Percentiles rank a stretch among this genome's conserved stretches.
phyloP scores from a whole-genome alignment of 176 grass and related monocot species.

The Oryza meyeriana region DNA sequence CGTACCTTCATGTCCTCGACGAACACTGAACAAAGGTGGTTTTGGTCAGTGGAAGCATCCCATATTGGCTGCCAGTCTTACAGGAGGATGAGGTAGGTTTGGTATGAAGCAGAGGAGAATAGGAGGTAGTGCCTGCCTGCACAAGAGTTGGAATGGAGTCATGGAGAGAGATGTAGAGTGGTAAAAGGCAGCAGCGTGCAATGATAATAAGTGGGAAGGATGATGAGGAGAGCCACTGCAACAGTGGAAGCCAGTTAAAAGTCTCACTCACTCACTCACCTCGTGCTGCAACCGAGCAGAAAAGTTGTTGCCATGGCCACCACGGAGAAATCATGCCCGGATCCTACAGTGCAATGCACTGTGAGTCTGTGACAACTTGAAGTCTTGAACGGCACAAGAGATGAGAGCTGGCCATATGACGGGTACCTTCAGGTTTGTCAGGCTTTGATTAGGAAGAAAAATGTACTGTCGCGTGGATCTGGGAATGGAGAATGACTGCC shows the following conservation, averaged over 20 bases:
- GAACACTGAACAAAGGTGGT: background rate
- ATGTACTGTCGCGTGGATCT: slow-evolving; percentile 12
- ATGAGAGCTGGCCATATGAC: background rate
- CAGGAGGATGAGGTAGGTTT: background rate
- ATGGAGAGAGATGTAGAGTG: background rate
- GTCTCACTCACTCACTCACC: background rate
- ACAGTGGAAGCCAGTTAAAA: slow-evolving; percentile 30
- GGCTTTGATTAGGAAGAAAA: slow-evolving; percentile 13
- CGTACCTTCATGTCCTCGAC: background rate
- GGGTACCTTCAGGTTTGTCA: background rate
- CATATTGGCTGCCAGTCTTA: background rate
- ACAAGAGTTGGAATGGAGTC: background rate
- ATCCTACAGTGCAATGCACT: background rate
- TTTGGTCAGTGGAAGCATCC: background rate
- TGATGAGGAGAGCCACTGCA: slow-evolving; percentile 30
- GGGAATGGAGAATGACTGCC: background rate
- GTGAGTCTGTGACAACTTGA: background rate
- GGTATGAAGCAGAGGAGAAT: background rate
- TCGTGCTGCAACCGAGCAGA: background rate
- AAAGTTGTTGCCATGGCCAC: background rate
- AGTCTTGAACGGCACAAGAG: background rate
- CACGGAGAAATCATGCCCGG: background rate
- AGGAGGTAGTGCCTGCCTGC: background rate
- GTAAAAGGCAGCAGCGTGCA: slow-evolving; percentile 8
- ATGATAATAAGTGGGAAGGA: background rate